A percentile compares a stretch with the other conserved stretches of the same genome.
phyloP scores from a whole-genome alignment of 179 eudicot species.

The Drosera spatulata region DNA sequence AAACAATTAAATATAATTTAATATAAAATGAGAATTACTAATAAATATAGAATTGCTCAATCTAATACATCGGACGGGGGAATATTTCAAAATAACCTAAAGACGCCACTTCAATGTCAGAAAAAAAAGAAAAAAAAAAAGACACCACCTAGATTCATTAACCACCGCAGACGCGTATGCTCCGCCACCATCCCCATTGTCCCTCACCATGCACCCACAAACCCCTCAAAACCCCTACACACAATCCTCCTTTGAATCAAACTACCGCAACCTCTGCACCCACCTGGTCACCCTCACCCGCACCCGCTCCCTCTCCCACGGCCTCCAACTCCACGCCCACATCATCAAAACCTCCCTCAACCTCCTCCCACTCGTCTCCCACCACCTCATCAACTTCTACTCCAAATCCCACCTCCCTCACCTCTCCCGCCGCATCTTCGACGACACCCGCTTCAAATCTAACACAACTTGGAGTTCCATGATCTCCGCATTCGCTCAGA shows the following conservation, averaged over 20 bases:
- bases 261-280: conserved; percentile 36
- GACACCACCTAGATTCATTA: too few species aligned
- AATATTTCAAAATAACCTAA: too few species aligned
- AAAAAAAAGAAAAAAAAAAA: too few species aligned
- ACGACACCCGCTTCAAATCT: conserved; percentile 39
- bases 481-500: conserved; percentile 63
- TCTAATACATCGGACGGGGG: too few species aligned
- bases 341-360: conserved; percentile 55
- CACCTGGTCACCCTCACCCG: conserved; percentile 37
- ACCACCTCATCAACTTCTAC: conserved; percentile 75
- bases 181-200: conserved; percentile 6
- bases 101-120: too few species aligned
- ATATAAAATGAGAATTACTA: too few species aligned
- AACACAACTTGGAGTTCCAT: conserved; percentile 74
- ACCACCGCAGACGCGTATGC: conserved; percentile 1
- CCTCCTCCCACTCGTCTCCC: conserved; percentile 46
- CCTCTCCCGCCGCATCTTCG: conserved; percentile 41
- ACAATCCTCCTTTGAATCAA: conserved; percentile 22
- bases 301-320: conserved; percentile 35
- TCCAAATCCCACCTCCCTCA: conserved; percentile 51
- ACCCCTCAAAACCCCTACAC: conserved; percentile 12
- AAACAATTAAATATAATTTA: too few species aligned
- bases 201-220: neutral
- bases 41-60: too few species aligned
- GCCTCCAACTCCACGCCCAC: conserved; percentile 57